Evolutionary conservation across 2,329 filamentous ascomycete genomes (phyloP), one percentile per base, ranked within the genome.

Genomic region (Colletotrichum incanum): DNA sequence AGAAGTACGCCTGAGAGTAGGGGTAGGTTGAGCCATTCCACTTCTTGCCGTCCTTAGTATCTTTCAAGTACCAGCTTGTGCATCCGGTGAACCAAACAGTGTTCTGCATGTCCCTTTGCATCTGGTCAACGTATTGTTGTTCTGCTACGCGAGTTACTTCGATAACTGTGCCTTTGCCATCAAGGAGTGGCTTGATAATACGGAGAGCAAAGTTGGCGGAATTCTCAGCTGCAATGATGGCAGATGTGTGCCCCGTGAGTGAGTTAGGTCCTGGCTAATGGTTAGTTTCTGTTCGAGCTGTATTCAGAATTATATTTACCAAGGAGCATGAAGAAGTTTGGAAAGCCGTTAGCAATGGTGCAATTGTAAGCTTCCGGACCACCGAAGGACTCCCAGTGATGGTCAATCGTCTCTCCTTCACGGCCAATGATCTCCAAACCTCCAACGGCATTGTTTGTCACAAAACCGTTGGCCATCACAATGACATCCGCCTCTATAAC

Each of bases 281-380:
- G 14, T 28, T 31, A 11, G 60, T 28, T 2, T 65, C 18, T 39
- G n/a, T 18, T 39, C 8, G 18, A 4, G 14, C 4, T 1, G 20
- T 16, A 26, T 26, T 1, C 72, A 60, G 8, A 18, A 9, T 5
- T 1, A 6, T 9, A 5, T 34, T 5, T 67, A 80, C 83, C 90
- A 50, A 91, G 86, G 0, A 92, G 79, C 68, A 91, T 83, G 80
- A 92, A 92, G 76, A 92, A 89, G 76, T 93, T 93, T 2, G 91
- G 91, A 76, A 91, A 92, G 0, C 87, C 87, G 74, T 88, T 87
- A 79, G 92, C 81, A 1, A 86, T 85, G 1, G 86, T 86, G 28
- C 86, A 87, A 66, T 89, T 86, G 77, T 93, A 93, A 0, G 90
- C 91, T 73, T 88, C 89, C 0, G 88, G 82, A 0, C 91, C 91